These are phyloP conservation scores for Picocystis sp. DNA, from an alignment of 163 green algal genomes.

Conservation along the genomic window DNA sequence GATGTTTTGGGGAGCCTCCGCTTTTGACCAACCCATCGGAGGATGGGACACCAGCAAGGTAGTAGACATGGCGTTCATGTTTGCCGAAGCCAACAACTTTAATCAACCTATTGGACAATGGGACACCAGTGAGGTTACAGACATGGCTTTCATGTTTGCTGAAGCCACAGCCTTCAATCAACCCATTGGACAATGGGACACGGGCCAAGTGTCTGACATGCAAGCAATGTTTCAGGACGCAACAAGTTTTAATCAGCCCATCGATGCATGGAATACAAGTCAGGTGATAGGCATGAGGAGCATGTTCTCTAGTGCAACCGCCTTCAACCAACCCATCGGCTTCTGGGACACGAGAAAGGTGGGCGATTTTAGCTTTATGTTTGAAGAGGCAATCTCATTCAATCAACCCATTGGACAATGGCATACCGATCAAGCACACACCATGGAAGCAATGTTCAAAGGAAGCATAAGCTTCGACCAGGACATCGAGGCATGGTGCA, in stretches of 20 bases:
- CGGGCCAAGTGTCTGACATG: no score
- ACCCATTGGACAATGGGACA: neutral
- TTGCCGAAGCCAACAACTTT: no score
- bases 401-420: constrained; percentile 6
- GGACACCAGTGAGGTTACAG: no score
- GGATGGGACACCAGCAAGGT: no score
- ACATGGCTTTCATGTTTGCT: constrained; percentile 1
- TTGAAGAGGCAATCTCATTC: constrained; percentile 6
- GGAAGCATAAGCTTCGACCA: neutral
- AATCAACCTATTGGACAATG: no score
- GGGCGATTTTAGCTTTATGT: constrained; percentile 12
- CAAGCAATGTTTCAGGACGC: constrained; percentile 5
- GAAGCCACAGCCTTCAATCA: neutral
- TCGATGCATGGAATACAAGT: no score
- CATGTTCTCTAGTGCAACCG: constrained; percentile 10
- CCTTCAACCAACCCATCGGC: constrained; percentile 9
- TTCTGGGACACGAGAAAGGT: constrained; percentile 7
- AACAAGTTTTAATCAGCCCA: no score
- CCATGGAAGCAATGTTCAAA: no score
- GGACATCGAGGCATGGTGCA: no score
- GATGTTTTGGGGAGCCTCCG: no score
- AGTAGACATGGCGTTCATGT: no score
- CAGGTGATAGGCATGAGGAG: constrained; percentile 1
- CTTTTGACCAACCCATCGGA: no score
- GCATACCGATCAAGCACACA: constrained; percentile 3